phyloP scores from a whole-genome alignment of 495 filamentous ascomycete species.

The Venustampulla echinocandica region DNA sequence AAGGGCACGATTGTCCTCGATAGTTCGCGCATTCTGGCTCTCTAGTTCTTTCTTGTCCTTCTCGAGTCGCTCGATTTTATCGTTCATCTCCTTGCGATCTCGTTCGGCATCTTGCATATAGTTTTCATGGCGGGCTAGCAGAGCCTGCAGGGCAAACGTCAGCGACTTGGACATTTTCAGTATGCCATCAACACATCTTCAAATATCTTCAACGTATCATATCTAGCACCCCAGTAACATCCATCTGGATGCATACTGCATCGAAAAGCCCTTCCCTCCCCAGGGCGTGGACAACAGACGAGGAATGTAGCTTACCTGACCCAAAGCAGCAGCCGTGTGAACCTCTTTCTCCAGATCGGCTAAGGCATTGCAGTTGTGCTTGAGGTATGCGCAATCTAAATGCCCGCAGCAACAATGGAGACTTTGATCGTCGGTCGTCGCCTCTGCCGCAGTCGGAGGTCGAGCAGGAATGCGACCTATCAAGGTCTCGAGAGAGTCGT shows the following conservation, averaged over 20 bases:
- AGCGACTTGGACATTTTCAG: slow-evolving; percentile 36
- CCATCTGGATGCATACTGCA: too few species aligned
- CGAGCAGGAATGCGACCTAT: slow-evolving; percentile 19
- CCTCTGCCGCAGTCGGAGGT: slow-evolving; percentile 7
- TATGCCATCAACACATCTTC: too few species aligned
- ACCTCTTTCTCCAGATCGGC: slow-evolving; percentile 80
- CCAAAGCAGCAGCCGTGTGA: slow-evolving; percentile 71
- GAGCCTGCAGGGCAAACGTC: slow-evolving; percentile 72
- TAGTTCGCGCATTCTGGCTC: slow-evolving; percentile 57
- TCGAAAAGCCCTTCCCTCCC: too few species aligned
- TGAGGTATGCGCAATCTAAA: slow-evolving; percentile 67
- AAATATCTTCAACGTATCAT: too few species aligned
- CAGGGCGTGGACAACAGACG: too few species aligned
- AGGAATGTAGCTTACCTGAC: slow-evolving; percentile 57
- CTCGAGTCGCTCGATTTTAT: slow-evolving; percentile 68
- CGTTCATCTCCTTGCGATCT: slow-evolving; percentile 60
- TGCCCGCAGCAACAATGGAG: slow-evolving; percentile 75
- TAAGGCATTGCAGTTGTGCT: slow-evolving; percentile 68
- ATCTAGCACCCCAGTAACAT: too few species aligned
- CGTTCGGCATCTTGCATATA: slow-evolving; percentile 86
- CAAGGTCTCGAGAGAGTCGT: slow-evolving; percentile 12
- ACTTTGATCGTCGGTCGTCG: not conserved
- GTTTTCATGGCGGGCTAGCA: slow-evolving; percentile 83
- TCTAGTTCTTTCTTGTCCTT: slow-evolving; percentile 67
- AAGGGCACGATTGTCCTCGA: slow-evolving; percentile 71